Base-by-base conservation (phyloP, 306 rosid genomes). In the Cicer pinnatifidum region DNA sequence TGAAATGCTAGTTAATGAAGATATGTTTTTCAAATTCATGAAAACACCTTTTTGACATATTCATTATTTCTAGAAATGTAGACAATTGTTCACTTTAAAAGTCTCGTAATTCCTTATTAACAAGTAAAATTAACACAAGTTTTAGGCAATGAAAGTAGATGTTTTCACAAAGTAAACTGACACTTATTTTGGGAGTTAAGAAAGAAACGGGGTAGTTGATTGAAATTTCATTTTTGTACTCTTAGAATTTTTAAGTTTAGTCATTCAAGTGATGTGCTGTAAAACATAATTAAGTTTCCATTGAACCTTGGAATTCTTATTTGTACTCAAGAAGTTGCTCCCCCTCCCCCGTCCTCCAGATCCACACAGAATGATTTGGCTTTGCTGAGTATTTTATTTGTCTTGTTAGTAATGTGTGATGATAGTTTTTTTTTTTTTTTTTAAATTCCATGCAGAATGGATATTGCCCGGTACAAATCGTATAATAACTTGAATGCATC, bases 401-500 rank as follows among this genome's bases (percentile, higher is more conserved):
- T 64, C 41, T 50, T 60, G 52, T 50, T 57, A 9, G 64, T 57
- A 46, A 56, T 48, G 79, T 43, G 76, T 81, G 78, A 23, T 73
- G 63, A 15, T 16, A 73, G 17, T 72, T 57, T 43, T 77, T 56
- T 53, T 67, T 41, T 23, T 23, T 23, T 53, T 67, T 41, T 23
- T 23, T 23, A 23, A 63, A 51, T 66, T 72, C 41, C 52, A 59
- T 77, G 90, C 96, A 93, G 98, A 87, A 91, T 89, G 97, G 98
- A 93, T 83, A 71, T 93, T 87, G 91, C 97, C 38, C 90, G 92
- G 28, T 89, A 91, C 89, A 91, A 85, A 37, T 84, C 86, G 20
- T 77, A 81, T 71, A 64, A 85, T 61, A 72, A 72, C 77, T 77
- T 60, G 41, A 88, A 81, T 67, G 52, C 44, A 48, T 84, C 88